Percentiles rank a stretch among this genome's conserved stretches.
phyloP scores from a whole-genome alignment of 2,329 filamentous ascomycete species.

The Colletotrichum paranaense region DNA sequence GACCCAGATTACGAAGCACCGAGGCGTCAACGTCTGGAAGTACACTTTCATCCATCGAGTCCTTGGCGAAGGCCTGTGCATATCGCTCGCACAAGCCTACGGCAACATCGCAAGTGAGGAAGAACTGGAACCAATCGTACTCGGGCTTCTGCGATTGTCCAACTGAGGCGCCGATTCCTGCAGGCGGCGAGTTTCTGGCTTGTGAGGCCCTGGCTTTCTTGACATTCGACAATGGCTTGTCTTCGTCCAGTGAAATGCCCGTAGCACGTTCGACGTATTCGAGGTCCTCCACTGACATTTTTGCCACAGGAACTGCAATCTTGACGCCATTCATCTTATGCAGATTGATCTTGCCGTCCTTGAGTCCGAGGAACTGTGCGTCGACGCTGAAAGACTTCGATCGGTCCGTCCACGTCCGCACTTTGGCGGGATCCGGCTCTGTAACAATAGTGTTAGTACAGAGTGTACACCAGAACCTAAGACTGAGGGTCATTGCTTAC shows the following conservation, averaged over 20 bases:
- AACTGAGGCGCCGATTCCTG: constrained; percentile 66
- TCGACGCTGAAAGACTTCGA: constrained; percentile 97
- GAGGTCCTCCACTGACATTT: constrained; percentile 95
- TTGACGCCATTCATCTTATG: constrained; percentile 99
- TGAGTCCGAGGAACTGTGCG: constrained; percentile 93
- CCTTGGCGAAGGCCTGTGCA: constrained; percentile 85
- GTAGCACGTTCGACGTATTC: constrained; percentile 92
- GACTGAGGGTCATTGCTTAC: constrained; percentile 61
- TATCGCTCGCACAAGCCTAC: constrained; percentile 96
- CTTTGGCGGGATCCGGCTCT: constrained; percentile 87
- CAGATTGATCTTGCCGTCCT: constrained; percentile 96
- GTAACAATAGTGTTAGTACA: constrained; percentile 37
- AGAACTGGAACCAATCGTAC: constrained; percentile 99
- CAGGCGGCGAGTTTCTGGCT: constrained; percentile 44
- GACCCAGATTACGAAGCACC: constrained; percentile 86
- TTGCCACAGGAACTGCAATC: constrained; percentile 93
- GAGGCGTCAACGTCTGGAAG: constrained; percentile 88
- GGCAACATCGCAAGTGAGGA: constrained; percentile 90
- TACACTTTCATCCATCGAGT: constrained; percentile 96
- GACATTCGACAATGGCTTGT: constrained; percentile 91
- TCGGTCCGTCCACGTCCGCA: constrained; percentile 94
- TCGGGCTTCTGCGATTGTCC: constrained; percentile 72
- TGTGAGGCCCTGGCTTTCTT: constrained; percentile 61
- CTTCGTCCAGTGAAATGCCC: constrained; percentile 91
- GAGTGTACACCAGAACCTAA: background rate